Evolutionary conservation across 2,329 filamentous ascomycete species (phyloP), one percentile per base, ranked within the genome.

Genomic region (Colletotrichum sp.): DNA sequence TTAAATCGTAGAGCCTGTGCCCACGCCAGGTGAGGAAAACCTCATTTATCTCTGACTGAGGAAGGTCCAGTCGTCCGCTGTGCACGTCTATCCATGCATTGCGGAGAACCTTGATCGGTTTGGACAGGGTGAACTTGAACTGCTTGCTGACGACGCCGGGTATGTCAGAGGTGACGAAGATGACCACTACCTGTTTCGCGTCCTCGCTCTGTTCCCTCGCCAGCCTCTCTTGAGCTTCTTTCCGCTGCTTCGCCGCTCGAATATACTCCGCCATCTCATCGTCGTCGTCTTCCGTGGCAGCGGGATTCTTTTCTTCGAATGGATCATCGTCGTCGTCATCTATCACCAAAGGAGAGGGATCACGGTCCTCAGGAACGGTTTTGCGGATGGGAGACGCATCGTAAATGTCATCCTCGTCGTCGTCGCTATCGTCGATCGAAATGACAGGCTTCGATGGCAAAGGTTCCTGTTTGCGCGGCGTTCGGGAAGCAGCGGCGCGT

Each of bases 1-100:
- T 95, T n/a, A 91, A 90, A 78, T 94, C 92, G 82, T 94, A 98
- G 5, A 98, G 85, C 75, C 92, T 91, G 74, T 91, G 91, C 30
- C 91, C 90, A 77, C 93, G 93, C 93, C 95, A 98, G 0, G 95
- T 97, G 71, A 99, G 89, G 80, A 97, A 94, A 22, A 98, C 86
- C 1, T 88, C 86, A 6, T 89, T 85, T 3, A 88, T 84, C 28
- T 89, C 82, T 4, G 89, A 86, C 4, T 83, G 79, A 4, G 83
- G 78, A 9, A 88, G 80, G 12, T 79, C 39, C 8, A 83, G 67
- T 2, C 83, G 82, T 4, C 86, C 84, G 3, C 83, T 83, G 81
- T 96, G 93, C 70, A 89, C 88, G 15, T 87, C 85, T 79, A 94
- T 91, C 95, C 95, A 98, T 15, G 90, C 91, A 48, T 91, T 83